A percentile compares a stretch with the other conserved stretches of the same genome.
Conservation (phyloP, 164 flowering plant species). For the Litsea cubeba region DNA sequence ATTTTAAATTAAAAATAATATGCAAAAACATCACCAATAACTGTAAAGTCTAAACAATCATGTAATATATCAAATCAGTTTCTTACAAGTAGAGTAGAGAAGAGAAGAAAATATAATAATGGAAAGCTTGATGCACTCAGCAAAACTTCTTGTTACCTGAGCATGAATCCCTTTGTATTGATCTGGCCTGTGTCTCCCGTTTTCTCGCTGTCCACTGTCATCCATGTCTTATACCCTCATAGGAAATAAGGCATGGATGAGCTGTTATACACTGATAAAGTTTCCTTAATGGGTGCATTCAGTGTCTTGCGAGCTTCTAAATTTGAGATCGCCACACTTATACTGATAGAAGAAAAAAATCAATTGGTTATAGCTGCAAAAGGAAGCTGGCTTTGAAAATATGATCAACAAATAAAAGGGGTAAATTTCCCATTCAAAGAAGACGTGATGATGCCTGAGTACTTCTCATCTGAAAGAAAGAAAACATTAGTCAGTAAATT, state of each 20-base stretch:
- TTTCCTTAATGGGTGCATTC: neutral
- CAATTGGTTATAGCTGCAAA: neutral
- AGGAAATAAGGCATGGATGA: conserved; percentile 1
- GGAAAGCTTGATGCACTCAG: neutral
- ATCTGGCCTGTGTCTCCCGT: conserved; percentile 75
- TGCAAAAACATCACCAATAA: too few relatives aligned
- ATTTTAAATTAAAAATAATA: too few relatives aligned
- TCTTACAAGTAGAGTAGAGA: neutral
- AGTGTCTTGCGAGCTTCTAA: neutral
- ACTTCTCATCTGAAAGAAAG: neutral
- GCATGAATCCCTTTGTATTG: conserved; percentile 36
- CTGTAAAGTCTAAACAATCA: neutral
- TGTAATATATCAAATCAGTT: neutral
- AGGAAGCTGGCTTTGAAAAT: neutral
- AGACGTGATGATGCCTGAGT: neutral
- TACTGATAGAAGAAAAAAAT: neutral
- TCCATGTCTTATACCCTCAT: conserved; percentile 45
- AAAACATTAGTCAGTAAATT: neutral
- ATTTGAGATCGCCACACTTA: neutral
- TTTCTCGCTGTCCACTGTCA: conserved; percentile 81
- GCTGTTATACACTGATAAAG: neutral
- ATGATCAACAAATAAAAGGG: neutral
- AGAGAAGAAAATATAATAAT: neutral
- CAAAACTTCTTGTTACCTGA: conserved; percentile 3
- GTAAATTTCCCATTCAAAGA: neutral